These are phyloP conservation scores for Boletus pseudopeckii DNA, from an alignment of 768 basidiomycete species.

Conservation along the genomic window DNA sequence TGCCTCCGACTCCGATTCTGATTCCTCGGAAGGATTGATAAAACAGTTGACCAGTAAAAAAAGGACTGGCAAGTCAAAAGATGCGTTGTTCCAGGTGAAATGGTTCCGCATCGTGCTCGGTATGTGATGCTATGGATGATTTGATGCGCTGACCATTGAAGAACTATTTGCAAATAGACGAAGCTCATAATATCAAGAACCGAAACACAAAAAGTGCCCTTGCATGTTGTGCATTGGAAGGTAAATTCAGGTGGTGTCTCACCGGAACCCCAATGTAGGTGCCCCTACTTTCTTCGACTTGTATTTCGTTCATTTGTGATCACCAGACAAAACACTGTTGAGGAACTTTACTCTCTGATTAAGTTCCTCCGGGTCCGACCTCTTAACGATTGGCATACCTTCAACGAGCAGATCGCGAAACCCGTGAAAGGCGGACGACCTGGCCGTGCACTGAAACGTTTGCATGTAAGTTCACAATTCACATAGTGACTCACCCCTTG, in stretches of 20 bases:
- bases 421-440: slow-evolving; percentile 72
- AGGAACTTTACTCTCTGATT: slow-evolving; percentile 85
- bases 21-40: slow-evolving; percentile 42
- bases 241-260: slow-evolving; percentile 83
- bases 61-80: slow-evolving; percentile 44
- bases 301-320: neutral
- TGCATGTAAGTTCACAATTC: slow-evolving; percentile 52
- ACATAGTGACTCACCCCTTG: neutral
- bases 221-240: slow-evolving; percentile 74
- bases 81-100: slow-evolving; percentile 70
- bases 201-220: slow-evolving; percentile 70
- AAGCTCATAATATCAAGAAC: slow-evolving; percentile 95
- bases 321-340: slow-evolving; percentile 80
- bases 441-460: slow-evolving; percentile 71
- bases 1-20: slow-evolving; percentile 31
- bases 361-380: slow-evolving; percentile 86
- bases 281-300: neutral
- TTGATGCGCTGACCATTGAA: neutral
- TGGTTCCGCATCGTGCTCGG: slow-evolving; percentile 89
- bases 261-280: slow-evolving; percentile 77
- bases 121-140: slow-evolving; percentile 27
- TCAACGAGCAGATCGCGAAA: slow-evolving; percentile 73
- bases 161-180: slow-evolving; percentile 48
- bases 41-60: slow-evolving; percentile 38
- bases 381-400: slow-evolving; percentile 72